Evolutionary conservation across 768 basidiomycete species (phyloP).

Genomic region (Dioszegia aurantiaca): DNA sequence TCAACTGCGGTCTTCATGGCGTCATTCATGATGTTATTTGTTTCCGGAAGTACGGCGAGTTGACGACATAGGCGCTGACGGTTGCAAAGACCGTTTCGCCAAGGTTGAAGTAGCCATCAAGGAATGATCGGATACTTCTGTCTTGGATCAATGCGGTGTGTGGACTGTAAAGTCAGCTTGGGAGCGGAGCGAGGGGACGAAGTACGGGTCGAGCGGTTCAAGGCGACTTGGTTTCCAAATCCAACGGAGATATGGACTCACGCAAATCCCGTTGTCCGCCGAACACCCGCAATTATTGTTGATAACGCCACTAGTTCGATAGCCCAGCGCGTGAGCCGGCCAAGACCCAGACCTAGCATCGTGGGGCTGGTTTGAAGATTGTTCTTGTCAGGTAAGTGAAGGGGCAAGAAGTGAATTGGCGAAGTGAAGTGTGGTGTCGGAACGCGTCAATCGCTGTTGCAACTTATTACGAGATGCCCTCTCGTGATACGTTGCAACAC

Average conservation of each 20-base stretch:
- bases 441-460: no score
- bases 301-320: slow-evolving; percentile 43
- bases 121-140: slow-evolving; percentile 28
- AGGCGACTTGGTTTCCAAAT: no score
- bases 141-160: slow-evolving; percentile 31
- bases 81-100: slow-evolving; percentile 43
- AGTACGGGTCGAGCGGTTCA: no score
- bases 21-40: slow-evolving; percentile 16
- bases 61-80: slow-evolving; percentile 35
- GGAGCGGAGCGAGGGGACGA: neutral
- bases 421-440: no score
- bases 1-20: neutral
- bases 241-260: slow-evolving; percentile 20
- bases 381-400: no score
- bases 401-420: no score
- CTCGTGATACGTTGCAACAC: no score
- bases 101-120: slow-evolving; percentile 39
- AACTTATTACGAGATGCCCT: no score
- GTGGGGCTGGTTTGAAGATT: no score
- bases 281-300: slow-evolving; percentile 40
- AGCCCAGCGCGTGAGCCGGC: slow-evolving; percentile 33
- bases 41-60: slow-evolving; percentile 40
- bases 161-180: slow-evolving; percentile 22
- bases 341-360: slow-evolving; percentile 20
- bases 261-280: slow-evolving; percentile 38